Evolutionary conservation across 2,329 filamentous ascomycete species (phyloP), one percentile per base, ranked within the genome.

Genomic region (Fusarium longipes): DNA sequence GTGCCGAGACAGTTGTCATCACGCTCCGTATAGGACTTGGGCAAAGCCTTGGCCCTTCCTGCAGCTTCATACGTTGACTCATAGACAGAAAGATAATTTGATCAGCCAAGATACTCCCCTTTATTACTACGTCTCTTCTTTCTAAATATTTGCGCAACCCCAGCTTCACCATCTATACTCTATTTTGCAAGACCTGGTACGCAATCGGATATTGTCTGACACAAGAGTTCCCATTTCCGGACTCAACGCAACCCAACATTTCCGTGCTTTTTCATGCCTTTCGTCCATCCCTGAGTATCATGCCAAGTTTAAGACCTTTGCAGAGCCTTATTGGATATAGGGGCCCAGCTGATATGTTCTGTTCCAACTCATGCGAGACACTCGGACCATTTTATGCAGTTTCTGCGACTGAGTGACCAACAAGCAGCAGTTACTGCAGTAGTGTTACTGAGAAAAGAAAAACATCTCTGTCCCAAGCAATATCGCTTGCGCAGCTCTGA

Each of bases 401-500:
- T n/a, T 42, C 30, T 35, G 30, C 51, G 44, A 38, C 30, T 49
- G 32, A 24, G 39, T 11, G 50, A 40, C 36, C 39, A 60, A 39
- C 48, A 43, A 47, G 18, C 43, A 38, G 32, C 32, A 48, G 45
- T 12, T 25, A 15, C 22, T 48, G 32, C 30, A 49, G 35, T 22
- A 38, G 45, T 49, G 22, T 33, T 49, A 38, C 32, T 36, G 45
- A 17, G 25, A 49, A 38, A 38, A 38, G 12, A 38, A 38, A 38
- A 9, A 11, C 30, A 18, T 17, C 22, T 24, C n/a, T 36, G 9
- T 35, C n/a, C n/a, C 30, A 30, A 33, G 14, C 22, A 29, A 36
- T 40, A 55, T 66, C 53, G 57, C 58, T 68, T 59, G 56, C 50
- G 49, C 35, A 45, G 27, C 29, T 30, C 49, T 29, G 43, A 58